phyloP scores from a whole-genome alignment of 345 rosid species.

The Syzygium grande region DNA sequence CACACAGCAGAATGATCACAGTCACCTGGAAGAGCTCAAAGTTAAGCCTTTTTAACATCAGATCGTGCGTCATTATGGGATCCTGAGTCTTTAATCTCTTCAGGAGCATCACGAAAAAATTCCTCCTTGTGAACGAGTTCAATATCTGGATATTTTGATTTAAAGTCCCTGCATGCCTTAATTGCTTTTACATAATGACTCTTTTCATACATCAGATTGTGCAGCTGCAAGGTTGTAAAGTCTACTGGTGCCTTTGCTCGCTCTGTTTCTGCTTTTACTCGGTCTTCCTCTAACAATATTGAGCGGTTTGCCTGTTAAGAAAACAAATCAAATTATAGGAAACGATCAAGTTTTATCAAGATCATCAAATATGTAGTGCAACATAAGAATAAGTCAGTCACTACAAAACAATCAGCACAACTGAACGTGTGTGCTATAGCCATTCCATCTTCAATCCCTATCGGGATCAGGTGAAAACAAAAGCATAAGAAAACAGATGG shows the following conservation, averaged over 20 bases:
- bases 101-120: conserved; percentile 61
- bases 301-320: conserved; percentile 55
- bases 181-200: conserved; percentile 79
- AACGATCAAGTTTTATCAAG: neutral
- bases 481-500: neutral
- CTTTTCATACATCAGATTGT: conserved; percentile 91
- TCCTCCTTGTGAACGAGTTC: conserved; percentile 83
- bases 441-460: neutral
- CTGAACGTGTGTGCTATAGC: neutral
- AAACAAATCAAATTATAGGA: neutral
- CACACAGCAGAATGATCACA: neutral
- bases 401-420: neutral
- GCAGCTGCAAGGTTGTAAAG: conserved; percentile 69
- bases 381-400: neutral
- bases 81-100: conserved; percentile 46
- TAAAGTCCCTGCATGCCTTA: conserved; percentile 75
- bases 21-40: conserved; percentile 85
- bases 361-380: neutral
- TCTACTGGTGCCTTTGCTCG: conserved; percentile 72
- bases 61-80: conserved; percentile 58
- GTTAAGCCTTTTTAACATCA: conserved; percentile 85
- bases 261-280: conserved; percentile 61
- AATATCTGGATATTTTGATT: conserved; percentile 70
- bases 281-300: conserved; percentile 71
- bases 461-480: neutral